phyloP scores from a whole-genome alignment of 2,329 filamentous ascomycete species.

The Monilinia fructigena region DNA sequence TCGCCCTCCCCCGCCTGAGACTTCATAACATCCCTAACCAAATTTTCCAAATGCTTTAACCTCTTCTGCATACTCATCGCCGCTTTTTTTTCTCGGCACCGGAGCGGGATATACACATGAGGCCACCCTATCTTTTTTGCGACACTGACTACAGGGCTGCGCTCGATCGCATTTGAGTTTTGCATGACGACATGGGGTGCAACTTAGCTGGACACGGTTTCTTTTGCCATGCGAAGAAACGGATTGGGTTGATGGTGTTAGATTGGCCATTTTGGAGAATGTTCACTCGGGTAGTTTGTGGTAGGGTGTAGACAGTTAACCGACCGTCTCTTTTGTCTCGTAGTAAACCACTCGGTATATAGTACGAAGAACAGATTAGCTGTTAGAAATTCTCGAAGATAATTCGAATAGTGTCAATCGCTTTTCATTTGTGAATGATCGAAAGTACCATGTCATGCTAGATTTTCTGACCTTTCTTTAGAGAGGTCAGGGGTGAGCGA shows the following conservation, averaged over 20 bases:
- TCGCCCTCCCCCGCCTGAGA: constrained; percentile 21
- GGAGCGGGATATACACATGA: constrained; percentile 52
- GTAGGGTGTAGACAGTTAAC: too few relatives aligned
- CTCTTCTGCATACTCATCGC: constrained; percentile 53
- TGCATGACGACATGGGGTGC: constrained; percentile 28
- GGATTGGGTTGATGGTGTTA: neutral
- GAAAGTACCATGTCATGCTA: too few relatives aligned
- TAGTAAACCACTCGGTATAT: too few relatives aligned
- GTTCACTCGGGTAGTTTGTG: too few relatives aligned
- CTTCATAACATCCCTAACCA: constrained; percentile 56
- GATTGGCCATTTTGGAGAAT: too few relatives aligned
- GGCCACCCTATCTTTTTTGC: constrained; percentile 49
- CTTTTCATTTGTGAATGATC: too few relatives aligned
- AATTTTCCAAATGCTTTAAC: constrained; percentile 54
- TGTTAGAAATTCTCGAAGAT: too few relatives aligned
- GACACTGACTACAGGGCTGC: constrained; percentile 52
- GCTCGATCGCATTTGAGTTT: constrained; percentile 52
- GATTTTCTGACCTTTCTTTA: too few relatives aligned
- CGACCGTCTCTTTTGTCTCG: too few relatives aligned
- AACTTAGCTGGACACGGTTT: constrained; percentile 27
- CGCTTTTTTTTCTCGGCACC: constrained; percentile 40
- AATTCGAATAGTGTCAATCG: too few relatives aligned
- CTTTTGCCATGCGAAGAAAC: constrained; percentile 14
- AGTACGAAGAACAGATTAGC: too few relatives aligned
- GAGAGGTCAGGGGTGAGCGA: too few relatives aligned